Conservation (phyloP, 2,329 filamentous ascomycete genomes). For the Aspergillus ustus region DNA sequence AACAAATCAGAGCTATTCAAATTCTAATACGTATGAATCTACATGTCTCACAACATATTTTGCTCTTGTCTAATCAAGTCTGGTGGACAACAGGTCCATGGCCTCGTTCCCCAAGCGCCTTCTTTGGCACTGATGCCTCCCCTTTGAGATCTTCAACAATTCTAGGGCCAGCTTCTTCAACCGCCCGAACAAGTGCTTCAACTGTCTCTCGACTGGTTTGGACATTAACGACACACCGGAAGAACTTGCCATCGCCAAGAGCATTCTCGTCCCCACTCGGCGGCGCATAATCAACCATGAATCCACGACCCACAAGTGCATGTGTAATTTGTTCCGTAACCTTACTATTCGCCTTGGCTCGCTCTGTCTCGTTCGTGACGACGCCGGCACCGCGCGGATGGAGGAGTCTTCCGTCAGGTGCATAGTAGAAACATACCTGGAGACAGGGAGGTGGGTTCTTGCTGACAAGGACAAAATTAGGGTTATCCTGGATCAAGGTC, state of each 20-base stretch:
- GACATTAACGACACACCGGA: conserved; percentile 70
- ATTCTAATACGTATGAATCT: neutral
- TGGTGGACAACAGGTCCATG: conserved; percentile 41
- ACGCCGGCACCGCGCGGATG: conserved; percentile 35
- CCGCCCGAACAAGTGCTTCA: conserved; percentile 64
- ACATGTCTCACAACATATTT: neutral
- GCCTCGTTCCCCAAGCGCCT: conserved; percentile 38
- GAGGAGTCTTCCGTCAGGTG: conserved; percentile 59
- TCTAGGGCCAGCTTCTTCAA: conserved; percentile 54
- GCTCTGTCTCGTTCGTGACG: conserved; percentile 40
- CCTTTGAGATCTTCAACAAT: conserved; percentile 38
- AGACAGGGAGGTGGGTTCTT: conserved; percentile 81
- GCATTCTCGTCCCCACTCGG: conserved; percentile 53
- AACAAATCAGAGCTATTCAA: neutral
- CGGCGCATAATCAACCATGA: conserved; percentile 72
- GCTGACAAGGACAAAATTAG: conserved; percentile 72
- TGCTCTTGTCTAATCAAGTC: neutral
- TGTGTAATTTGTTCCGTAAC: conserved; percentile 61
- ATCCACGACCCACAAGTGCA: conserved; percentile 62
- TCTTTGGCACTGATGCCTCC: conserved; percentile 21
- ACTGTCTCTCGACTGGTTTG: conserved; percentile 64
- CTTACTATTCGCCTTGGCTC: conserved; percentile 56
- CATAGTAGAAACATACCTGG: conserved; percentile 94
- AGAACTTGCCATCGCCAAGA: conserved; percentile 65
- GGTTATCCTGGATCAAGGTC: conserved; percentile 56